Evolutionary conservation across 1,284 basidiomycete genomes (phyloP).

Genomic region (Porogramme epimiltina): DNA sequence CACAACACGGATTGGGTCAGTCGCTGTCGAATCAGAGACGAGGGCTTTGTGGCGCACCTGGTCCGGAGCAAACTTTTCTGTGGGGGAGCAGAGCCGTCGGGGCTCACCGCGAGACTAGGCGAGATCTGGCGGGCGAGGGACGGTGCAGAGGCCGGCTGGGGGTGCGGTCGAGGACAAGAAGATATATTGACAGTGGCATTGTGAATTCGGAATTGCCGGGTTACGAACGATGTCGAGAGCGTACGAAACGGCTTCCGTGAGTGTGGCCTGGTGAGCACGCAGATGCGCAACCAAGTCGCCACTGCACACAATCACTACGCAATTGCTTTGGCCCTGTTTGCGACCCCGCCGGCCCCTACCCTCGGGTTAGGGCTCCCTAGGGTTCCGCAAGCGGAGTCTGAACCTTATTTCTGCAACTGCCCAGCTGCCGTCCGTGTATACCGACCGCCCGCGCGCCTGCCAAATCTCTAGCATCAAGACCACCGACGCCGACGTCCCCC

Average conservation of each 20-base stretch:
- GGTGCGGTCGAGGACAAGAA: slow-evolving; percentile 6
- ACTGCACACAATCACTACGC: slow-evolving; percentile 20
- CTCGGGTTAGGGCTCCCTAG: slow-evolving; percentile 21
- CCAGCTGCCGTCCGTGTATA: slow-evolving; percentile 11
- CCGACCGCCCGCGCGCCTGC: slow-evolving; percentile 7
- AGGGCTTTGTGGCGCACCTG: slow-evolving; percentile 1
- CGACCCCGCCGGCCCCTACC: slow-evolving; percentile 5
- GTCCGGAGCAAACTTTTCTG: too few species aligned
- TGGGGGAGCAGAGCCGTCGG: too few species aligned
- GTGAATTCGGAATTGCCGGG: slow-evolving; percentile 20
- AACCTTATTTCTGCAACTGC: slow-evolving; percentile 27
- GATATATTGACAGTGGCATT: slow-evolving; percentile 11
- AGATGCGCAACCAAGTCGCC: background rate
- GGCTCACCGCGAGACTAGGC: too few species aligned
- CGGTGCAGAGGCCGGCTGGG: slow-evolving; percentile 3
- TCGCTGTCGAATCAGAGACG: too few species aligned
- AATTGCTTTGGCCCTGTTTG: slow-evolving; percentile 27
- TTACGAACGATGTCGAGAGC: background rate
- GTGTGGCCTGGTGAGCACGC: too few species aligned
- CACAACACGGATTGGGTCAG: slow-evolving; percentile 9
- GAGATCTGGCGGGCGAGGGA: slow-evolving; percentile 1
- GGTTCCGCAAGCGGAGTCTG: slow-evolving; percentile 8
- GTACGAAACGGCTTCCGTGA: too few species aligned
- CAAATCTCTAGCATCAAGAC: slow-evolving; percentile 25
- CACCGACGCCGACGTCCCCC: slow-evolving; percentile 19